Base-by-base conservation (phyloP, 352 stramenopile species). In the Phytophthora citrophthora region DNA sequence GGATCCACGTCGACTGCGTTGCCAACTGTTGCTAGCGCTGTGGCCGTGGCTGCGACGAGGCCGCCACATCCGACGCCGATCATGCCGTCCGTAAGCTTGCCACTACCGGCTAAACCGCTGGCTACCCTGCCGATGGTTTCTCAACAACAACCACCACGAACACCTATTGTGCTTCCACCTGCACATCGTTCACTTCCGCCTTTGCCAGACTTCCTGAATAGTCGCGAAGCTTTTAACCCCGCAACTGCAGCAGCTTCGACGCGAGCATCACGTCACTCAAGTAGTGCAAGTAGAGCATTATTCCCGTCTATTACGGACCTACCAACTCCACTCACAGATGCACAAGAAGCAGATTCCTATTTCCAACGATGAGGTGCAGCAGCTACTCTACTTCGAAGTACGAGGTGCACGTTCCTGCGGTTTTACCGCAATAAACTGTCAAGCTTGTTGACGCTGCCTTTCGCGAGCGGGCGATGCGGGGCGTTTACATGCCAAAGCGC, bases 391-490 rank as follows among this genome's bases (percentile, higher is more conserved):
- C 26, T 29, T 29, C 26, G 34, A 40, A 16, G 20, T 20, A 20
- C 20, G 11, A 49, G n/a, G 10, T 43, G n/a, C 34, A 40, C 34
- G 10, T 12, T 12, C 9, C 34, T 12, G 9, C 34, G 26, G 26
- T 7, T 20, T 29, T 7, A 93, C 12, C 82, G 82, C 44, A 94
- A 51, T 9, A 94, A 66, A 58, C 84, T 95, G 48, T 95, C 84
- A 23, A 95, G 71, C 54, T 95, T 95, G 57, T 95, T 93, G 23
- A 93, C 63, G 62, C 84, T 93, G 13, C 79, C 82, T 56, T 93
- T 91, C 41, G 72, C 61, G 5, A 95, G 70, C 41, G 87, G 74
- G 13, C 87, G 86, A 32, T 93, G 86, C 5, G 86, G 83, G 5
- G 86, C 88, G 32, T 93, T 72, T 11, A 95, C 73, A 13, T 84